Evolutionary conservation across 2,329 filamentous ascomycete genomes (phyloP).

Genomic region (Sporothrix humicola): DNA sequence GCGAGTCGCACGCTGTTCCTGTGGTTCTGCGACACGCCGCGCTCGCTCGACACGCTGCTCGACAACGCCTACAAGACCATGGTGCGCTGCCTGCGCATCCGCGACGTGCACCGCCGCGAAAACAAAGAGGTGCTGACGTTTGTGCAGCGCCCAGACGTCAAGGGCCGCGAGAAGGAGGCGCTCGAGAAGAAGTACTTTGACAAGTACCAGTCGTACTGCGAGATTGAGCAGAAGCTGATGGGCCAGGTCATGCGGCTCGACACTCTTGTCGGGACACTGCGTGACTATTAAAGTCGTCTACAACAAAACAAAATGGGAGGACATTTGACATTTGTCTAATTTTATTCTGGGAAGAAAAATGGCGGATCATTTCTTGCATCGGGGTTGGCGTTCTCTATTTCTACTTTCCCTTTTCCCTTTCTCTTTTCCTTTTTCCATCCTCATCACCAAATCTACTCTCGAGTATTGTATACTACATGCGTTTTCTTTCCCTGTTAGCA

Average conservation of each 20-base stretch:
- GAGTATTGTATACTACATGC: slow-evolving; percentile 17
- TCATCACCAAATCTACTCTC: background rate
- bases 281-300: slow-evolving; percentile 66
- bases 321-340: background rate
- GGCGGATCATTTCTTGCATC: slow-evolving; percentile 23
- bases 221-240: slow-evolving; percentile 74
- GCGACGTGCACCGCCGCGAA: slow-evolving; percentile 74
- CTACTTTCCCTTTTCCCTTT: background rate
- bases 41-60: slow-evolving; percentile 71
- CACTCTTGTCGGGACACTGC: slow-evolving; percentile 79
- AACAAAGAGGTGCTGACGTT: slow-evolving; percentile 77
- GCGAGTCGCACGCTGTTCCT: slow-evolving; percentile 87
- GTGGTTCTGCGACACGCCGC: slow-evolving; percentile 85
- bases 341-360: slow-evolving; percentile 14
- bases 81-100: slow-evolving; percentile 80
- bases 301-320: background rate
- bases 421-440: too few species aligned
- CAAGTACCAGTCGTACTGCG: slow-evolving; percentile 63
- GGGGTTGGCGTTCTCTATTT: slow-evolving; percentile 25
- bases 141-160: slow-evolving; percentile 83
- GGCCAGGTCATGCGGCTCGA: slow-evolving; percentile 82
- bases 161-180: slow-evolving; percentile 80
- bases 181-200: slow-evolving; percentile 76
- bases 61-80: slow-evolving; percentile 90
- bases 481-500: slow-evolving; percentile 5